Base-by-base conservation (phyloP, 2,329 filamentous ascomycete species). In the Fusarium sp. region DNA sequence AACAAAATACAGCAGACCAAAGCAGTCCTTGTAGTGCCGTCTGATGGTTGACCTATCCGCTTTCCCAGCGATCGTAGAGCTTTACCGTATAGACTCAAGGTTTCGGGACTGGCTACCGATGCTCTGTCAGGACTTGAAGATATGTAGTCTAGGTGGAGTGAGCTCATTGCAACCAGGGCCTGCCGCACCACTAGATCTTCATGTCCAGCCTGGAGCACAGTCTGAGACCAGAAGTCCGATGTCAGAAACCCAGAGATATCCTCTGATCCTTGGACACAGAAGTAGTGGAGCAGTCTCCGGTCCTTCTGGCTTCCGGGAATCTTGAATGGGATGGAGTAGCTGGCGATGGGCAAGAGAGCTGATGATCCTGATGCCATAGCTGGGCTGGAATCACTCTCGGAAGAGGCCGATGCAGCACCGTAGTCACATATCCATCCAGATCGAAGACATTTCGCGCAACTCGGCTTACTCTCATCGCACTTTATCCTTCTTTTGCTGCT, bases 91-190 rank as follows among this genome's bases (percentile, higher is more conserved):
- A 63, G 17, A 7, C 30, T 17, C 14, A 69, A 24, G 4, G 56
- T 63, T 9, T 44, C 56, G 3, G 45, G 18, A 13, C 36, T 63
- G 12, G 48, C 48, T 9, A 12, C 20, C 35, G 24, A 47, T 6
- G 3, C 8, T 22, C 17, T 36, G 1, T 20, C 32, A 12, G 51
- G 13, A 26, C 30, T 38, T 6, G 64, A 44, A 1, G 64, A 63
- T 6, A 41, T 32, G 20, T 69, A 69, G 26, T 69, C 56, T 6
- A 69, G 18, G 24, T 69, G 66, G 1, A 69, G 30, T 24, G 64
- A 69, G 22, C 66, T 69, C 66, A 69, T 63, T 2, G 66, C 66
- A 36, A 69, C 48, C 9, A 69, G 42, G 5, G 66, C 64, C 8
- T 69, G 64, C 5, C 66, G 64, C 8, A 69, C 28, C 15, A 48